Percentiles rank a stretch among this genome's conserved stretches.
Conservation (phyloP, 140 eudicot genomes). For the Ambrosia hybrid region DNA sequence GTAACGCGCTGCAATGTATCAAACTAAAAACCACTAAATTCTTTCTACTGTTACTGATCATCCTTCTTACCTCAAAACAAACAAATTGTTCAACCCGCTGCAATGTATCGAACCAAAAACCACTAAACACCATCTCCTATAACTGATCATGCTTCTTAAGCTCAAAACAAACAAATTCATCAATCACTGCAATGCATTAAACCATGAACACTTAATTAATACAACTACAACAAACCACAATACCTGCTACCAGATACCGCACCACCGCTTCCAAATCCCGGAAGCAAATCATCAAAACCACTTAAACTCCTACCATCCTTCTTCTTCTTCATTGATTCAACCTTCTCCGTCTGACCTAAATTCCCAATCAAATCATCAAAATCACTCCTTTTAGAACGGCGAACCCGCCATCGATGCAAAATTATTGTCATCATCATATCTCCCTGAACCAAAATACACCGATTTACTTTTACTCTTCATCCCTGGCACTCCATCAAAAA, state of each 20-base stretch:
- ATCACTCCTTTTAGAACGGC: constrained; percentile 43
- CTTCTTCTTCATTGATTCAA: constrained; percentile 10
- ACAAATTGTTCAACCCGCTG: too few species aligned
- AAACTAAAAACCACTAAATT: too few species aligned
- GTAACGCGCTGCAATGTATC: too few species aligned
- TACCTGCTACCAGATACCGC: constrained; percentile 54
- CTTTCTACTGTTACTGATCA: too few species aligned
- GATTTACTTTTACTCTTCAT: constrained; percentile 57
- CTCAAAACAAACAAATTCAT: background rate
- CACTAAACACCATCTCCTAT: too few species aligned
- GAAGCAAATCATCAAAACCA: constrained; percentile 76
- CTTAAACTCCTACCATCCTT: constrained; percentile 40
- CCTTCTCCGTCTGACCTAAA: constrained; percentile 51
- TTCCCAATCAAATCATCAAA: constrained; percentile 77
- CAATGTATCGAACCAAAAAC: too few species aligned
- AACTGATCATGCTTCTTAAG: constrained; percentile 1
- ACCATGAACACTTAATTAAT: background rate
- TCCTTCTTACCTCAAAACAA: too few species aligned
- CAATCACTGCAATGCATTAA: background rate
- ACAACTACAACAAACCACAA: background rate
- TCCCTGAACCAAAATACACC: constrained; percentile 25
- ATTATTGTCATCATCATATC: constrained; percentile 48
- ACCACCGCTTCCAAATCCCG: constrained; percentile 64
- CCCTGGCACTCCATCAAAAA: constrained; percentile 70
- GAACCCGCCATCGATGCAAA: constrained; percentile 42